A percentile compares a stretch with the other conserved stretches of the same genome.
These are phyloP conservation scores for Malania oleifera DNA, from an alignment of 164 flowering plant genomes.

Conservation along the genomic window DNA sequence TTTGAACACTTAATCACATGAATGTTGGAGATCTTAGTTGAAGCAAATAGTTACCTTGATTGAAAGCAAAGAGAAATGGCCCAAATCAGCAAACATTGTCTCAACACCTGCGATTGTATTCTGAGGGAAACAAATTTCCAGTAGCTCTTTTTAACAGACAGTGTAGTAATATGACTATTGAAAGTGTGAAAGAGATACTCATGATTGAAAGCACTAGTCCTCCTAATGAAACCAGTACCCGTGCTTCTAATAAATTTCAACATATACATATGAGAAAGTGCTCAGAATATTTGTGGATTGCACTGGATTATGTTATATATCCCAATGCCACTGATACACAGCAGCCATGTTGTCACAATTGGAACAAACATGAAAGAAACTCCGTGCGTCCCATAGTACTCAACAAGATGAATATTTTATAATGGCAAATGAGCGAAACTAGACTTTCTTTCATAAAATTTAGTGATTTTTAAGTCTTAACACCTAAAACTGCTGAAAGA, in stretches of 20 bases:
- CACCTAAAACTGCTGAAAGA: constrained; percentile 70
- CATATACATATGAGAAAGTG: constrained; percentile 70
- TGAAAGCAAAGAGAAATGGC: constrained; percentile 61
- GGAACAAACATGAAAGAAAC: constrained; percentile 79
- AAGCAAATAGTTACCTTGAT: constrained; percentile 41
- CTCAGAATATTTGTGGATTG: constrained; percentile 51
- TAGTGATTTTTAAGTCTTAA: constrained; percentile 34
- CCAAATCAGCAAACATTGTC: constrained; percentile 79
- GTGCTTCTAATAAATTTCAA: constrained; percentile 47
- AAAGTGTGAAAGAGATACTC: constrained; percentile 31
- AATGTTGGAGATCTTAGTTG: not conserved
- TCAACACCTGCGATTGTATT: constrained; percentile 50
- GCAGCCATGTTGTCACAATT: constrained; percentile 57
- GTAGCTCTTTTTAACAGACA: constrained; percentile 6
- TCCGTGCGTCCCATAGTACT: constrained; percentile 45
- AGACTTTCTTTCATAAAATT: constrained; percentile 54
- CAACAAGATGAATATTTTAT: not conserved
- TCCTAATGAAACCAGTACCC: constrained; percentile 55
- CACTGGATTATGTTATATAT: constrained; percentile 60
- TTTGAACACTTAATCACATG: not conserved
- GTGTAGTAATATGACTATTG: constrained; percentile 5
- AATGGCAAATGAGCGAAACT: not conserved
- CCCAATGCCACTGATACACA: constrained; percentile 61
- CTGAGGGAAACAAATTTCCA: constrained; percentile 1
- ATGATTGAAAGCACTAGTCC: constrained; percentile 73